Evolutionary conservation across 1,284 basidiomycete genomes (phyloP), one percentile per base, ranked within the genome.

Genomic region (Trichosporon coremiiforme): DNA sequence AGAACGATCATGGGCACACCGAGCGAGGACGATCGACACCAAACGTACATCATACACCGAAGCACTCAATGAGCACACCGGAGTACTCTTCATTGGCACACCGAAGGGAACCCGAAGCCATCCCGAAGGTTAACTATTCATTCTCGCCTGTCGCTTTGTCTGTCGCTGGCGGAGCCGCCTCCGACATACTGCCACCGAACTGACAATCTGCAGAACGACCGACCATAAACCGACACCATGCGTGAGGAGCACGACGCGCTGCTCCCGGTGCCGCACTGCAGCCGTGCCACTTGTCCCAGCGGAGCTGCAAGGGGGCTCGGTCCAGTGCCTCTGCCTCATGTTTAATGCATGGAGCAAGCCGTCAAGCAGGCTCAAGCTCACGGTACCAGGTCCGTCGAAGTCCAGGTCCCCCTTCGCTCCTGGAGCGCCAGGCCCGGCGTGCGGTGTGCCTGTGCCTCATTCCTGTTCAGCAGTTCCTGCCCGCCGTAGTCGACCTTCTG

Each of bases 371-470:
- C 41, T 45, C 41, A 45, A 45, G 41, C 41, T 45, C 41, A n/a
- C 41, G 41, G 41, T 45, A 45, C 17, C 41, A 45, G 41, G 41
- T n/a, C 7, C 41, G 17, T 15, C 10, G n/a, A n/a, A n/a, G n/a
- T 12, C 38, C 38, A 41, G 38, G 38, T 41, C 38, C 38, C 10
- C 38, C n/a, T n/a, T n/a, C n/a, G n/a, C n/a, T n/a, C n/a, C n/a
- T n/a, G n/a, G n/a, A 15, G 15, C 41, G 12, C 41, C 41, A 45
- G 41, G 41, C 41, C 41, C 41, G 17, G 8, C 8, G n/a, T n/a
- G n/a, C n/a, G n/a, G n/a, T n/a, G n/a, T 45, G 41, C 41, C 41
- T 45, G 41, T 45, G 41, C 41, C 41, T 45, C 41, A 45, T 45
- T 45, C 41, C 36, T 7, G 6, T 2, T 2, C 2, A 4, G 10